Evolutionary conservation across 1,139 yeast species (phyloP), one percentile per base, ranked within the genome.

Genomic region (Nakaseomyces delphensis): DNA sequence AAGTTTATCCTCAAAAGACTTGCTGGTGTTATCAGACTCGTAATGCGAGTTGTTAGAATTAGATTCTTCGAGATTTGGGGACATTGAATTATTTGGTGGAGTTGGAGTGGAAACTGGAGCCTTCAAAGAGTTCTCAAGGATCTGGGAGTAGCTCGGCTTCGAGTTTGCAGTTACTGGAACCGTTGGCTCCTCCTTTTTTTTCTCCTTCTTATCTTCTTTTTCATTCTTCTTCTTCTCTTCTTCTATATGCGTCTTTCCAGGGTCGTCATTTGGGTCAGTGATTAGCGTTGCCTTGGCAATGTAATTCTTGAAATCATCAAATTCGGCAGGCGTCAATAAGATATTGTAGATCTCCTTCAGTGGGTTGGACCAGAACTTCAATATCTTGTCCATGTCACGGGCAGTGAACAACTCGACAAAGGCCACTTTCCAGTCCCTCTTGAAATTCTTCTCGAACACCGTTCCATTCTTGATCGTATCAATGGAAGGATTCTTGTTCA

Each of bases 381-480:
- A 43, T 25, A 64, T 64, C 47, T 65, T 75, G 33, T 66, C 63
- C 55, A 73, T 60, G 48, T 77, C 83, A 23, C 66, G 66, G 29
- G 63, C 61, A 8, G 71, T 62, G 20, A 62, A 60, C 47, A 78
- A 62, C 56, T 79, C 84, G 4, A 77, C 81, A 62, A 78, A 78
- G 4, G 82, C 77, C n/a, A 76, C 76, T 54, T 75, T 77, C 45
- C 66, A 68, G 31, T 54, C 57, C 32, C 56, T 55, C 39, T 61
- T 62, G 38, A 65, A 54, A 24, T 61, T 50, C 23, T 56, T 60
- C 13, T 58, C 54, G 39, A 65, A 61, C 25, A 57, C 48, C 2
- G 48, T 36, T 1, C 57, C 54, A 18, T 48, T 46, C 37, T 56
- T 55, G 31, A 55, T 36, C 1, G 54, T 45, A 6, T 48, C 43